A percentile compares a stretch with the other conserved stretches of the same genome.
phyloP scores from a whole-genome alignment of 257 asterid genomes.

The Solanum tarijense region DNA sequence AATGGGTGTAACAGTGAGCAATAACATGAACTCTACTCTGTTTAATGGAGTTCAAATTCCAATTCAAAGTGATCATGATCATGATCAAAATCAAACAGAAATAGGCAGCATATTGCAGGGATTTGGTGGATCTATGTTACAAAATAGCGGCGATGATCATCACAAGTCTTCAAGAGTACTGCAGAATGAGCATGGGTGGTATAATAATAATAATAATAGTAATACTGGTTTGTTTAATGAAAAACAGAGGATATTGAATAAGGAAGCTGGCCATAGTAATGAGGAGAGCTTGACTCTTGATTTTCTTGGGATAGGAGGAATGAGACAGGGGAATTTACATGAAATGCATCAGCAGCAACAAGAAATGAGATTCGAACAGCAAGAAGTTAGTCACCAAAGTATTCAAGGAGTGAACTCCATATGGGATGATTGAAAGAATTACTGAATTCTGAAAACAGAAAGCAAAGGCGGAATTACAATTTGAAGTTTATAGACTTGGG shows the following conservation, averaged over 20 bases:
- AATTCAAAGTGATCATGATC: background rate
- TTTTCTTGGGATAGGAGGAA: constrained; percentile 8
- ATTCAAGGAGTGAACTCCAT: background rate
- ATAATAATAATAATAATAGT: background rate
- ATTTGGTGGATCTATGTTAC: background rate
- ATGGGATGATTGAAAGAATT: background rate
- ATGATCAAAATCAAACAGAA: background rate
- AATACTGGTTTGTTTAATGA: background rate
- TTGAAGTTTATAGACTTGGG: background rate
- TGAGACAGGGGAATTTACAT: background rate
- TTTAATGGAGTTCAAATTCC: background rate
- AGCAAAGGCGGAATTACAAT: background rate
- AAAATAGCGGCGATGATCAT: background rate
- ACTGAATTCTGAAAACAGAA: too few species aligned
- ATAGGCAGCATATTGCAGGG: background rate
- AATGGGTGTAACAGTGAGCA: background rate
- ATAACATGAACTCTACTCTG: background rate
- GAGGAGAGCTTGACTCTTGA: constrained; percentile 6
- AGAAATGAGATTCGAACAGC: constrained; percentile 2
- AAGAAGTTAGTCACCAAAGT: background rate
- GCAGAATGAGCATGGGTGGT: background rate
- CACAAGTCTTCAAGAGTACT: background rate
- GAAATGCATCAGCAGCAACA: constrained; percentile 6
- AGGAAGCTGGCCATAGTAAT: background rate
- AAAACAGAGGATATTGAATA: background rate